Evolutionary conservation across 495 filamentous ascomycete species (phyloP).

Genomic region (Bombardia bombarda): DNA sequence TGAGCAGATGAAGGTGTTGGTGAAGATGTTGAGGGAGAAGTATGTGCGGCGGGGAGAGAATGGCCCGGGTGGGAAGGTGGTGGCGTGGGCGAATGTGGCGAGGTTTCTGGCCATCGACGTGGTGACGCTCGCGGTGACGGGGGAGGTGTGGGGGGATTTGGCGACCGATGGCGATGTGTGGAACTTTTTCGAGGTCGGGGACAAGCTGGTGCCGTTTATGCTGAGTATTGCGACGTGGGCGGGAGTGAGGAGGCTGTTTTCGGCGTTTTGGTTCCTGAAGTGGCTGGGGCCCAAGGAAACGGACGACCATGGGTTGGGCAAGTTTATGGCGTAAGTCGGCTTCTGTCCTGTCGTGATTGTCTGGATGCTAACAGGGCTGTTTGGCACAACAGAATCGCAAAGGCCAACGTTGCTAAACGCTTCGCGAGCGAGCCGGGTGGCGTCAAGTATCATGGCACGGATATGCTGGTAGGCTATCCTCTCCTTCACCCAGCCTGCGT

Average conservation of each 20-base stretch:
- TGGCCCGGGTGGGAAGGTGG: constrained; percentile 2
- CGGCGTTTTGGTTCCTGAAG: constrained; percentile 36
- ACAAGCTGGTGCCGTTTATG: constrained; percentile 15
- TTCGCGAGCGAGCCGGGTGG: no score
- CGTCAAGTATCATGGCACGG: no score
- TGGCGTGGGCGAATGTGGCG: constrained; percentile 1
- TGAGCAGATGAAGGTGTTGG: constrained; percentile 14
- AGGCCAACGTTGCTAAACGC: no score
- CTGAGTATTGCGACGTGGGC: constrained; percentile 18
- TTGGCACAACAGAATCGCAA: no score
- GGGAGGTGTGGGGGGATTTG: constrained; percentile 15
- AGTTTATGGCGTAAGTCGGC: constrained; percentile 15
- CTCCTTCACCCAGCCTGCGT: not conserved
- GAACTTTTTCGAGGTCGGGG: constrained; percentile 36
- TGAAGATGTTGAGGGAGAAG: constrained; percentile 29
- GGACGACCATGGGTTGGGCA: not conserved
- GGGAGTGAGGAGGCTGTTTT: constrained; percentile 16
- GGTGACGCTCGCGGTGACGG: constrained; percentile 34
- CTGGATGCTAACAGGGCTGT: no score
- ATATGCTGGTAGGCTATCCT: constrained; percentile 1
- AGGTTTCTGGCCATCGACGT: constrained; percentile 27
- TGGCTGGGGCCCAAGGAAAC: constrained; percentile 28
- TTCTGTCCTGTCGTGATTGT: no score
- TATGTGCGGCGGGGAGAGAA: constrained; percentile 6
- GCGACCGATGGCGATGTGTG: constrained; percentile 38